phyloP scores from a whole-genome alignment of 371 early-diverging fungal species.

The Rhizopus stolonifer region DNA sequence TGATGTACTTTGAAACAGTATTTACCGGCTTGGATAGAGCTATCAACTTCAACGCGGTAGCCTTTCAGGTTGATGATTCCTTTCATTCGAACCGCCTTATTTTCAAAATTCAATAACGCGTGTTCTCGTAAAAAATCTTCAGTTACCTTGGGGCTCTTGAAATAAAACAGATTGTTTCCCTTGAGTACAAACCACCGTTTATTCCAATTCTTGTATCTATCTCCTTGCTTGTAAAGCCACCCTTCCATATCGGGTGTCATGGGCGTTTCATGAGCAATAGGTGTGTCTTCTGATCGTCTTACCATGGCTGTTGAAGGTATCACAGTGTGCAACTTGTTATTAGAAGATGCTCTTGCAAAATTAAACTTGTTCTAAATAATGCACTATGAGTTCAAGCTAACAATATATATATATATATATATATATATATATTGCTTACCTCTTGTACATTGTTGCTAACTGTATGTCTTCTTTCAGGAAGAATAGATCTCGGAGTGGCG shows the following conservation, averaged over 20 bases:
- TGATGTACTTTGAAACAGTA: slow-evolving; percentile 71
- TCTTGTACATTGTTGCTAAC: slow-evolving; percentile 5
- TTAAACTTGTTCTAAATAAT: slow-evolving; percentile 6
- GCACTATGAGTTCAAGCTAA: background rate
- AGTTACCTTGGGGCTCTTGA: slow-evolving; percentile 58
- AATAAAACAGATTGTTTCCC: slow-evolving; percentile 57
- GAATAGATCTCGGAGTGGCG: background rate
- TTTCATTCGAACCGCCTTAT: slow-evolving; percentile 51
- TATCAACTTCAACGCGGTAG: slow-evolving; percentile 57
- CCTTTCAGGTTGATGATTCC: slow-evolving; percentile 59
- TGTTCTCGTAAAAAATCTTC: slow-evolving; percentile 23
- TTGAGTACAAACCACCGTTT: slow-evolving; percentile 67
- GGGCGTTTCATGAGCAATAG: slow-evolving; percentile 1
- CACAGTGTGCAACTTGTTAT: slow-evolving; percentile 18
- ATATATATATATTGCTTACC: too few relatives aligned
- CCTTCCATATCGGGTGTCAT: slow-evolving; percentile 54
- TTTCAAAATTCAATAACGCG: slow-evolving; percentile 36
- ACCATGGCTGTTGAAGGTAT: slow-evolving; percentile 12
- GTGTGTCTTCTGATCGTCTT: slow-evolving; percentile 13
- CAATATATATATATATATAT: too few relatives aligned
- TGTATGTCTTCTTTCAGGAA: background rate
- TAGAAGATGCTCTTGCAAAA: slow-evolving; percentile 19
- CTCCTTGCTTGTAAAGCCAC: slow-evolving; percentile 65
- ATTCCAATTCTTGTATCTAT: slow-evolving; percentile 65
- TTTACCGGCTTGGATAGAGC: slow-evolving; percentile 57